These are phyloP conservation scores for Eragrostis tef DNA, from an alignment of 202 grass and related monocot genomes.

Conservation along the genomic window DNA sequence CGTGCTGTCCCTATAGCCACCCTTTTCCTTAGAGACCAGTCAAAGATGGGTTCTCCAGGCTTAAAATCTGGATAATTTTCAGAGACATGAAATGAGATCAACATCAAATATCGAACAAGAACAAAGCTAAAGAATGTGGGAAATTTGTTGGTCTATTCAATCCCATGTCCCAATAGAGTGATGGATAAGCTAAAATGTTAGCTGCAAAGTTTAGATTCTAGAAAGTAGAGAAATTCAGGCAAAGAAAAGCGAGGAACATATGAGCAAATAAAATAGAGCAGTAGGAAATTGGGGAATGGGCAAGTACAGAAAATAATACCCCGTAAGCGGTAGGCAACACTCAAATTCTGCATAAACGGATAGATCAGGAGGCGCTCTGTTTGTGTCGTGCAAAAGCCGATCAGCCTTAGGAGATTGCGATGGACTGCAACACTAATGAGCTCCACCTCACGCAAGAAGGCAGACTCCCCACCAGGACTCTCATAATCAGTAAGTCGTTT, in stretches of 20 bases:
- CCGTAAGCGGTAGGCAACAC: constrained; percentile 89
- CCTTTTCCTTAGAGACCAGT: constrained; percentile 78
- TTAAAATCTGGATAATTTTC: constrained; percentile 68
- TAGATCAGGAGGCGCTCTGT: constrained; percentile 84
- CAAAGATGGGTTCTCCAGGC: constrained; percentile 66
- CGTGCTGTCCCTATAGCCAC: constrained; percentile 85
- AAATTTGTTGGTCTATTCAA: background rate
- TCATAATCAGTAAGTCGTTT: constrained; percentile 87
- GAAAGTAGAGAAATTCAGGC: constrained; percentile 19
- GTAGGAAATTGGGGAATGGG: background rate
- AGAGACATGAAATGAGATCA: constrained; percentile 26
- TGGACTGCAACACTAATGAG: constrained; percentile 96
- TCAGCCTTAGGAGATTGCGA: constrained; percentile 85
- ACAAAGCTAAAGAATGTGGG: background rate
- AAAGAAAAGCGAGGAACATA: background rate
- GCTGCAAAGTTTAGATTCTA: background rate
- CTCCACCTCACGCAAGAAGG: constrained; percentile 92
- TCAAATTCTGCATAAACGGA: constrained; percentile 96
- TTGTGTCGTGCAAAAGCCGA: constrained; percentile 85
- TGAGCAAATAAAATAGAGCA: constrained; percentile 23
- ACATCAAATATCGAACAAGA: constrained; percentile 23
- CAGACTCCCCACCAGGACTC: constrained; percentile 72
- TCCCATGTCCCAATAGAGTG: constrained; percentile 5
- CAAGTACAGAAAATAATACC: constrained; percentile 53
- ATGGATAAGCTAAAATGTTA: constrained; percentile 21